Evolutionary conservation across 164 flowering plant species (phyloP).

Genomic region (Piper longum): DNA sequence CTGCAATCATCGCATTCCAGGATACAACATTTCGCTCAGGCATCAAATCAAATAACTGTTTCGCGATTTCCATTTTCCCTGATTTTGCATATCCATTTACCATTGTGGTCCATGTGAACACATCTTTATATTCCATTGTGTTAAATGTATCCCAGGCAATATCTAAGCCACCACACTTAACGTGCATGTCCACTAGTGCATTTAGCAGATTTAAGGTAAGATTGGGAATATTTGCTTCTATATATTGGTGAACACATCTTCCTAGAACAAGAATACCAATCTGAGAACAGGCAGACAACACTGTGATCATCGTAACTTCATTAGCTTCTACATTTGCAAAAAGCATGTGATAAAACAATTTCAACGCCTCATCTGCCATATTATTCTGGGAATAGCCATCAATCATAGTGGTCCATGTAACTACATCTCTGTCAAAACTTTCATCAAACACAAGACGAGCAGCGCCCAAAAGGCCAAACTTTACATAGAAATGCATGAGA

Average conservation of each 20-base stretch:
- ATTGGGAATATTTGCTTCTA: slow-evolving; percentile 15
- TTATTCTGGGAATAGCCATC: slow-evolving; percentile 29
- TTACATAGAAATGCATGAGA: slow-evolving; percentile 38
- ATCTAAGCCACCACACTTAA: slow-evolving; percentile 48
- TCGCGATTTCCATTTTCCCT: slow-evolving; percentile 36
- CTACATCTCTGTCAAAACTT: slow-evolving; percentile 34
- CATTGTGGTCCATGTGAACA: slow-evolving; percentile 64
- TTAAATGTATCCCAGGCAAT: slow-evolving; percentile 40
- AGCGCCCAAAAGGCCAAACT: slow-evolving; percentile 14
- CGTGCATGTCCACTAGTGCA: slow-evolving; percentile 59
- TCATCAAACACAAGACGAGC: slow-evolving; percentile 36
- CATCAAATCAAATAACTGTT: slow-evolving; percentile 39
- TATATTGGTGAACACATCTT: slow-evolving; percentile 23
- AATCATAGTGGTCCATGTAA: slow-evolving; percentile 55
- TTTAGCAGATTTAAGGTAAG: slow-evolving; percentile 36
- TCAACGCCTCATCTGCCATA: slow-evolving; percentile 29
- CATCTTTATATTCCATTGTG: slow-evolving; percentile 38
- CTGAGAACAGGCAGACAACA: slow-evolving; percentile 46
- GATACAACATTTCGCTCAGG: slow-evolving; percentile 53
- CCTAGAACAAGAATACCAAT: slow-evolving; percentile 33
- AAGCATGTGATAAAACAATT: slow-evolving; percentile 33
- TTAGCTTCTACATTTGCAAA: slow-evolving; percentile 28
- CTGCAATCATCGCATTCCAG: slow-evolving; percentile 69
- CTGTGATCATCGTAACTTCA: slow-evolving; percentile 57
- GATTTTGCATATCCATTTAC: slow-evolving; percentile 53